Evolutionary conservation across 257 asterid genomes (phyloP).

Genomic region (Hygrophila difformis): DNA sequence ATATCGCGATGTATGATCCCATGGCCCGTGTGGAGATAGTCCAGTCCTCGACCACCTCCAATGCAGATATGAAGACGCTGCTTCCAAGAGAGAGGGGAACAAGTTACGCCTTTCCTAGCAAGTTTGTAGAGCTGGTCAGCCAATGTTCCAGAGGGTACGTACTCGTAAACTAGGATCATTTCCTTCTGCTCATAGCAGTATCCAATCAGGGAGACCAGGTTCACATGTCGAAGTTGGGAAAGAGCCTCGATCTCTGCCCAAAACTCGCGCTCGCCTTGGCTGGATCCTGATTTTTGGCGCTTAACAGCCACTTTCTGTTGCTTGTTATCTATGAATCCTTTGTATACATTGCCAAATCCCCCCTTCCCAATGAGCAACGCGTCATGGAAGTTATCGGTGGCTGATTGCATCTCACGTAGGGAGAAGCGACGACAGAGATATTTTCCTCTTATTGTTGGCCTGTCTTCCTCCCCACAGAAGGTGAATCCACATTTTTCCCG

Average conservation of each 20-base stretch:
- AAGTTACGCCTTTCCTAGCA: not conserved
- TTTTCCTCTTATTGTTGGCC: constrained; percentile 29
- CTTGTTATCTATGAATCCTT: constrained; percentile 41
- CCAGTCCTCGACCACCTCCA: constrained; percentile 65
- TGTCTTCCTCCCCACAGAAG: constrained; percentile 18
- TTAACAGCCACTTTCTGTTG: constrained; percentile 46
- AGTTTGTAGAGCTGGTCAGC: constrained; percentile 52
- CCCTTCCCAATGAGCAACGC: constrained; percentile 61
- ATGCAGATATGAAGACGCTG: constrained; percentile 46
- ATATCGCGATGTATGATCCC: constrained; percentile 69
- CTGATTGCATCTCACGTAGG: constrained; percentile 43
- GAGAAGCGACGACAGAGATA: constrained; percentile 47
- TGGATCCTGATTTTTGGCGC: constrained; percentile 48
- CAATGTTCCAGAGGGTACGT: constrained; percentile 70
- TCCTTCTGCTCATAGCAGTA: constrained; percentile 67
- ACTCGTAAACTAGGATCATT: constrained; percentile 75
- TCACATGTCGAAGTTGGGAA: constrained; percentile 62
- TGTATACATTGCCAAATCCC: constrained; percentile 80
- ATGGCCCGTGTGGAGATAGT: constrained; percentile 57
- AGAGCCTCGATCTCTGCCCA: constrained; percentile 64
- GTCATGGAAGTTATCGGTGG: constrained; percentile 51
- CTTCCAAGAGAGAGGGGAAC: constrained; percentile 39
- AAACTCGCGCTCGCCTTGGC: constrained; percentile 68
- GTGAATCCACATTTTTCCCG: constrained; percentile 17
- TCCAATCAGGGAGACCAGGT: constrained; percentile 69